phyloP scores from a whole-genome alignment of 371 early-diverging fungal species.

The Mucor irregularis region DNA sequence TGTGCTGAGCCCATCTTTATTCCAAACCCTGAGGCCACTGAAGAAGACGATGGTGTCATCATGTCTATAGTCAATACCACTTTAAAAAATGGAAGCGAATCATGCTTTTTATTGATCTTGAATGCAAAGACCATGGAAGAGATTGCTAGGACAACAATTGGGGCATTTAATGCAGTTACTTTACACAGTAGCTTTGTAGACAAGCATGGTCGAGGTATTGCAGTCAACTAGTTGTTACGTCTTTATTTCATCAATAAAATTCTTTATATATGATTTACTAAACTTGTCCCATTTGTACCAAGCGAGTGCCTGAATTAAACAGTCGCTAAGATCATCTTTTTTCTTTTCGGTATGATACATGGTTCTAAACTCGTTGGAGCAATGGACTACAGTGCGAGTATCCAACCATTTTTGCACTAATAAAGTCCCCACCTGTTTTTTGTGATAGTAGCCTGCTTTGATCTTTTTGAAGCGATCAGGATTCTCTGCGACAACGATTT shows the following conservation, averaged over 20 bases:
- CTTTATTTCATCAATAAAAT: background rate
- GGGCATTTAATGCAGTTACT: constrained; percentile 41
- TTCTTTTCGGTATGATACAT: constrained; percentile 57
- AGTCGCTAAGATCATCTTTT: constrained; percentile 76
- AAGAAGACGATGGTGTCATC: constrained; percentile 71
- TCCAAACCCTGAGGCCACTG: constrained; percentile 44
- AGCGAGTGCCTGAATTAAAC: constrained; percentile 67
- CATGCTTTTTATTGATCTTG: constrained; percentile 61
- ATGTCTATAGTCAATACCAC: constrained; percentile 53
- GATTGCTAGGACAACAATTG: constrained; percentile 55
- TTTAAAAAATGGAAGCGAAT: constrained; percentile 35
- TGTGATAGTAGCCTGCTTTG: constrained; percentile 2
- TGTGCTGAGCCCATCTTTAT: constrained; percentile 76
- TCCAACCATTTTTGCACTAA: constrained; percentile 48
- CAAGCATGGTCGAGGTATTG: constrained; percentile 32
- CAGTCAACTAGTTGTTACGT: constrained; percentile 41
- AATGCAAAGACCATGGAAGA: constrained; percentile 63
- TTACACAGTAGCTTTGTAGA: constrained; percentile 51
- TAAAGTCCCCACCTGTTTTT: constrained; percentile 30
- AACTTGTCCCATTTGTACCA: constrained; percentile 64
- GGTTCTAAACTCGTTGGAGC: constrained; percentile 21
- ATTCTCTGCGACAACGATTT: background rate
- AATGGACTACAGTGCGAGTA: constrained; percentile 16
- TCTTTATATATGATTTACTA: constrained; percentile 4
- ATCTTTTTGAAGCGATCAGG: background rate